phyloP scores from a whole-genome alignment of 2,329 filamentous ascomycete genomes.

The Colletotrichum melonis region DNA sequence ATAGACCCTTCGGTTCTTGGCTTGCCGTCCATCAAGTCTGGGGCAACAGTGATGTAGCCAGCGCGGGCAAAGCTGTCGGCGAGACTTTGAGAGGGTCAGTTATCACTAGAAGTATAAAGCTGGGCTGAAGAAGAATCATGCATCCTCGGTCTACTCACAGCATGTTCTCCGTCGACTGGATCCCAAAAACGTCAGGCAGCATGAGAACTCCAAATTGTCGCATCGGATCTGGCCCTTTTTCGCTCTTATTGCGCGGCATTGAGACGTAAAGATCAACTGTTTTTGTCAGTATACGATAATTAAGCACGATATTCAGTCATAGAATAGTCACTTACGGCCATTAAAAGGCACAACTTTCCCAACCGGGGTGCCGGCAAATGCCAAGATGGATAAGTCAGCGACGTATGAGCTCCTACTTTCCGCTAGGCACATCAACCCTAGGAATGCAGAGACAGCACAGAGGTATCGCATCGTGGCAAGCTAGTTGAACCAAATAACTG shows the following conservation, averaged over 20 bases:
- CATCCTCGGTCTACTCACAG: constrained; percentile 7
- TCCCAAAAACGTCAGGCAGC: constrained; percentile 50
- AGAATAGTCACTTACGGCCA: constrained; percentile 5
- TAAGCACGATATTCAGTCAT: background rate
- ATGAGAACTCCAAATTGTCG: background rate
- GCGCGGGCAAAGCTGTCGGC: constrained; percentile 75
- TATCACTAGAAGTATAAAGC: no score
- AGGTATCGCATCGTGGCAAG: background rate
- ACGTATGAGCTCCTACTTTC: background rate
- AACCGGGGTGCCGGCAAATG: constrained; percentile 20
- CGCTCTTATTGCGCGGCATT: constrained; percentile 7
- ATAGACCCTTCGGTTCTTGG: constrained; percentile 53
- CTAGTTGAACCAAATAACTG: background rate
- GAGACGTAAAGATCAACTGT: constrained; percentile 24
- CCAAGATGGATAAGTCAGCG: constrained; percentile 20
- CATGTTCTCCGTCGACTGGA: constrained; percentile 42
- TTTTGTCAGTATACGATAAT: background rate
- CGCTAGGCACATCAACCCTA: background rate
- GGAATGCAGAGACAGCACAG: background rate
- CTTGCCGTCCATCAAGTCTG: constrained; percentile 73
- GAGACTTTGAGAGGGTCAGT: constrained; percentile 45
- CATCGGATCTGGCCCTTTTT: background rate
- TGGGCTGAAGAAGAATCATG: no score
- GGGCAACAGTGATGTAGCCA: constrained; percentile 73
- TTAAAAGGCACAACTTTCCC: background rate